Evolutionary conservation across 208 protist genomes (phyloP), one percentile per base, ranked within the genome.

Genomic region (Trypanosoma grayi): DNA sequence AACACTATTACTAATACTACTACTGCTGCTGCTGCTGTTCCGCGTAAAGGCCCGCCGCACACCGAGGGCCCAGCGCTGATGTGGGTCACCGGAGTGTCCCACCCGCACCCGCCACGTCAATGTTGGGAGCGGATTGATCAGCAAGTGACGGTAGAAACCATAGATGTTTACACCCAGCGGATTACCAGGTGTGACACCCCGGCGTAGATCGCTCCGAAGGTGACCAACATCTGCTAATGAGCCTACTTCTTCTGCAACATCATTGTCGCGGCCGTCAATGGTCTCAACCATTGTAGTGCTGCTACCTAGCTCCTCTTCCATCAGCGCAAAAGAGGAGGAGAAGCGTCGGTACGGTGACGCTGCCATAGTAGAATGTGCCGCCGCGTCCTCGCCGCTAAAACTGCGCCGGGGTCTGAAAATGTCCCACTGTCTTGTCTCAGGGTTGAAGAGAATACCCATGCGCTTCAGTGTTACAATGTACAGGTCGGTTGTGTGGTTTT

Each of bases 401-500:
- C 54, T 33, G 24, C 31, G 39, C 46, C 36, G 54, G 4, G 78
- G 70, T 48, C 75, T 74, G 59, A 94, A 94, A 57, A 80, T 75
- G 39, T 79, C 68, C 86, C 89, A 95, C 61, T 90, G 83, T 25
- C 67, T 67, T n/a, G 66, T 66, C 70, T 95, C 85, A 3, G 89
- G 75, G 48, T 95, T 79, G 39, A 91, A 91, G 0, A 73, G 53
- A 50, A 95, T 80, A 18, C 89, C 89, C 45, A 85, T 81, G 2
- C 80, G 79, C 59, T 89, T 78, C 58, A 95, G 63, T 30, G 85
- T 87, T 20, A 90, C 77, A 47, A 92, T 74, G 68, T 93, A 95
- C 7, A 95, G 57, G 43, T 92, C 85, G 39, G 84, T 67, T 8
- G 89, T 93, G 71, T 95, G 81, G 66, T 95, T 95, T 37, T 93